phyloP scores from a whole-genome alignment of 2,329 filamentous ascomycete genomes.

The Aspergillus neoniger region DNA sequence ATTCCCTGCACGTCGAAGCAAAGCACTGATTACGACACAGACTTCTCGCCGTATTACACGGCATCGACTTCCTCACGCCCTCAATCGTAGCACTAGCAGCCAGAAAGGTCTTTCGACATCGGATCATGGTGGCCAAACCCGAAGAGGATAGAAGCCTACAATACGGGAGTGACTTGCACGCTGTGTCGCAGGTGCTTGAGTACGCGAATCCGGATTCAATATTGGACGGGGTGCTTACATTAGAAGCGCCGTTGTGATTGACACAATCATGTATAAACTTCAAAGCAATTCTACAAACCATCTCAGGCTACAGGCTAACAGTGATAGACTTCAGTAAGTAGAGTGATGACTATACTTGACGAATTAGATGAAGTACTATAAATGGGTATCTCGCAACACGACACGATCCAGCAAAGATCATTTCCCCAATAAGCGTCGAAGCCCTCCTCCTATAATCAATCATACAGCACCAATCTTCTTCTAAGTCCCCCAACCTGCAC shows the following conservation, averaged over 20 bases:
- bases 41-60: slow-evolving; percentile 75
- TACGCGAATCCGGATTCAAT: slow-evolving; percentile 57
- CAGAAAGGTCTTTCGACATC: slow-evolving; percentile 84
- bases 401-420: too few species aligned
- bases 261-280: too few species aligned
- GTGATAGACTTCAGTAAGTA: too few species aligned
- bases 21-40: slow-evolving; percentile 16
- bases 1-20: neutral
- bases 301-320: too few species aligned
- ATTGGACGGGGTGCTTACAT: slow-evolving; percentile 59
- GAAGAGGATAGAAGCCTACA: slow-evolving; percentile 83
- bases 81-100: slow-evolving; percentile 80
- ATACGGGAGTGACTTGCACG: slow-evolving; percentile 79
- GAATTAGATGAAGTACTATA: too few species aligned
- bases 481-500: too few species aligned
- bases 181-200: slow-evolving; percentile 68
- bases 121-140: slow-evolving; percentile 69
- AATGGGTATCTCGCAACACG: too few species aligned
- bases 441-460: too few species aligned
- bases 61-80: slow-evolving; percentile 77
- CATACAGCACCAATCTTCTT: too few species aligned
- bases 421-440: too few species aligned
- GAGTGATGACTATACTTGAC: too few species aligned
- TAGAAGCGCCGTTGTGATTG: slow-evolving; percentile 57
- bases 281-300: too few species aligned